Evolutionary conservation across 2,329 filamentous ascomycete genomes (phyloP), one percentile per base, ranked within the genome.

Genomic region (Fonsecaea nubica): DNA sequence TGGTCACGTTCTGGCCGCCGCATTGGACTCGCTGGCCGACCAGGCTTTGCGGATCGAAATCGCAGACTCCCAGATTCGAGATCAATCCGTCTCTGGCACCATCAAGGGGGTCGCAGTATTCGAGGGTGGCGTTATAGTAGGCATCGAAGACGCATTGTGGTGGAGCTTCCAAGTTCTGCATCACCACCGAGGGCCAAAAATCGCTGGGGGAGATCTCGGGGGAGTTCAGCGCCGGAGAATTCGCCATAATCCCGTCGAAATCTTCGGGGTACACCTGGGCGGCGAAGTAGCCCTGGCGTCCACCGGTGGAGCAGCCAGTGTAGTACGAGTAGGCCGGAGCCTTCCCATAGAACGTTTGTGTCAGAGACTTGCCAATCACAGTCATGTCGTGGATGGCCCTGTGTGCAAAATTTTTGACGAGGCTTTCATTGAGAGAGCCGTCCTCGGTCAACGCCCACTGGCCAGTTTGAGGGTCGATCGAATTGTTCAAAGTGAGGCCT

Each of bases 241-340:
- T 68, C 18, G 73, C 75, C 1, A 75, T 62, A 53, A 76, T 72
- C 1, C 75, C 75, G 56, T 76, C 73, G 30, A 72, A 76, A 15
- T 71, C 61, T 3, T 54, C 45, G 0, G 75, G 74, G 38, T 74
- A 71, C 9, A 67, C 58, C 21, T 36, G 71, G 48, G 7, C 81
- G 3, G 82, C 81, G 57, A 84, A 84, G 45, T 86, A 77, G 2
- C 85, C 87, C 77, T 89, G 85, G 0, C 86, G 80, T 0, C 87
- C 86, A 4, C 87, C 87, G 0, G 85, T 83, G 0, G 85, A 88
- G 71, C 87, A 89, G 4, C 87, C 87, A 1, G 83, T 72, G 67
- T 83, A 88, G 75, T 88, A 89, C 15, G 68, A 69, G 48, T 65
- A 65, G 12, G 32, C 18, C 10, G 65, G 62, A 12, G 45, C 32